Base-by-base conservation (phyloP, 139 green algal genomes). In the Asterochloris sp. region DNA sequence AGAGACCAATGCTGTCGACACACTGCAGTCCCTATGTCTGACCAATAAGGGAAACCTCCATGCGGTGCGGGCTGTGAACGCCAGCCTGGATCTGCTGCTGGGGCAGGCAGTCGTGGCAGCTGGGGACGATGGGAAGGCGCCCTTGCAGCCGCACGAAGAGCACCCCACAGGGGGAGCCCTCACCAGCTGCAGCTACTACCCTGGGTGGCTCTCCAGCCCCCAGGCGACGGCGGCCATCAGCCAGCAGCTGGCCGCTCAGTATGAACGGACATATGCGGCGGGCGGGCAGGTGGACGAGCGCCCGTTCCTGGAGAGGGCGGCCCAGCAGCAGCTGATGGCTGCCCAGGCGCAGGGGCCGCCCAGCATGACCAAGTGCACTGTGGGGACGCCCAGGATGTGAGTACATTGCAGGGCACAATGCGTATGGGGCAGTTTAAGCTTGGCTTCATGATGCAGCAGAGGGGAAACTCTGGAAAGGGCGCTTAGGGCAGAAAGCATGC, bases 241-340 rank as follows among this genome's bases (percentile, higher is more conserved):
- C 29, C 60, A 62, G 0, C 23, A 62, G 13, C 82, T 86, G 16
- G 69, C 82, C 14, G 19, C 21, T 12, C 38, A 62, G 11, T 86
- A 86, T 68, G 76, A 78, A 24, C 47, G 76, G n/a, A 67, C 62
- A 15, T 80, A 73, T 27, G 62, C 10, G 24, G 74, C 6, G 13
- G 69, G 62, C 11, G 47, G 73, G 26, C 69, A 83, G 54, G 47
- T 83, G 17, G 83, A 86, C 26, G 84, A 87, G 79, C 79, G 79
- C 13, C 64, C 73, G 8, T 87, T 87, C 27, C 62, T 84, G 62
- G 83, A 29, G 28, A 69, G 24, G 54, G 63, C 28, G 14, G 67
- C 23, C 47, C 60, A 80, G 54, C 60, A 61, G 14, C 76, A 61
- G 19, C 60, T 62, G 13, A 80, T 62, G 10, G 60, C 76, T 17